phyloP scores from a whole-genome alignment of 371 early-diverging fungal species.

The Umbelopsis sp. region DNA sequence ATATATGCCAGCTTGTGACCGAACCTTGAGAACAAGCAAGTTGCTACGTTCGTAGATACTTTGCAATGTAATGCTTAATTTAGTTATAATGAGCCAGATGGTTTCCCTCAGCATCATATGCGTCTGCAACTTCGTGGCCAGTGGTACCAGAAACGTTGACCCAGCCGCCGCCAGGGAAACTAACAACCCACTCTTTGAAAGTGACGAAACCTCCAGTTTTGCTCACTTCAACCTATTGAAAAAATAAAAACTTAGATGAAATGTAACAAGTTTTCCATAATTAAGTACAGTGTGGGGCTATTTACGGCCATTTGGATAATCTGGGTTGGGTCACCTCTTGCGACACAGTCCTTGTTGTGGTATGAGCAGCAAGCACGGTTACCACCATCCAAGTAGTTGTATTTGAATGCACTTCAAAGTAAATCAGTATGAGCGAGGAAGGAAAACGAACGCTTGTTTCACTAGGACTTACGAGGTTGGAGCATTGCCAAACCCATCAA shows the following conservation, averaged over 20 bases:
- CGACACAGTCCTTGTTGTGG: slow-evolving; percentile 5
- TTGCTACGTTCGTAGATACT: no score
- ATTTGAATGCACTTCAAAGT: not conserved
- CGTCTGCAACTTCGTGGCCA: not conserved
- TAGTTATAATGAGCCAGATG: not conserved
- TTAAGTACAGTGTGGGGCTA: not conserved
- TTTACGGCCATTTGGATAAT: not conserved
- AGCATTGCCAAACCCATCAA: not conserved
- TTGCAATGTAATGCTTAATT: not conserved
- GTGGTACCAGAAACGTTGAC: slow-evolving; percentile 8
- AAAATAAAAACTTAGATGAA: not conserved
- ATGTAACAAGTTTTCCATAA: no score
- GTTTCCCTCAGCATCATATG: not conserved
- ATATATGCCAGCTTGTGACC: no score
- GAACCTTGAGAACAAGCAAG: no score
- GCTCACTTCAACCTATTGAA: slow-evolving; percentile 2
- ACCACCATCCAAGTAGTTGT: not conserved
- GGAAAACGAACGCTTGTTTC: not conserved
- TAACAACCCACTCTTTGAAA: not conserved
- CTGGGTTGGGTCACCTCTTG: not conserved
- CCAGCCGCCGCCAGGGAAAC: slow-evolving; percentile 2
- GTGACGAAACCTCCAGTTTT: not conserved
- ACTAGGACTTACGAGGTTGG: not conserved
- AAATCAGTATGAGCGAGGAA: not conserved
- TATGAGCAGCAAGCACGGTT: slow-evolving; percentile 6